Percentiles rank a stretch among this genome's conserved stretches.
Conservation (phyloP, 768 basidiomycete species). For the Austroboletus eburneus region DNA sequence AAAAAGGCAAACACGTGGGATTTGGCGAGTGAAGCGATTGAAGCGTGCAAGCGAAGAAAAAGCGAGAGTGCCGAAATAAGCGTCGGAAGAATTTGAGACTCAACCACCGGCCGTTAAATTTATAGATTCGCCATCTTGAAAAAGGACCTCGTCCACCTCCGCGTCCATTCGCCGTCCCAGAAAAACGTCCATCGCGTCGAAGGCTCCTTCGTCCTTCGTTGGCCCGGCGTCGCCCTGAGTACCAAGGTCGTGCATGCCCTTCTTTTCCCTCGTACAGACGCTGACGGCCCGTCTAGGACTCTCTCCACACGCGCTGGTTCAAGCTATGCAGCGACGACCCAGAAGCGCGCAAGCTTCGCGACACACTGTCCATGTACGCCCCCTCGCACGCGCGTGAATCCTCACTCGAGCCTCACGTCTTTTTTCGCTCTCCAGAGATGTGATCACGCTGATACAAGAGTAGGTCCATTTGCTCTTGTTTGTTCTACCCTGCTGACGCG, state of each 20-base stretch:
- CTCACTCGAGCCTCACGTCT: too few relatives aligned
- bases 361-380: constrained; percentile 28
- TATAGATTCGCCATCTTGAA: constrained; percentile 25
- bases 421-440: constrained; percentile 8
- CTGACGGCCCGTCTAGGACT: constrained; percentile 10
- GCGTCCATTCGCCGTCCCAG: constrained; percentile 27
- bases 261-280: not conserved
- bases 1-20: too few relatives aligned
- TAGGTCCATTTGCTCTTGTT: constrained; percentile 8
- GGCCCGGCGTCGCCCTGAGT: constrained; percentile 14
- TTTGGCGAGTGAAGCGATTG: too few relatives aligned
- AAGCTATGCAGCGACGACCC: constrained; percentile 22
- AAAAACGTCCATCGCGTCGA: constrained; percentile 22
- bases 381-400: too few relatives aligned
- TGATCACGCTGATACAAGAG: constrained; percentile 24
- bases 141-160: constrained; percentile 27
- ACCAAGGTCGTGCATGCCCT: constrained; percentile 14
- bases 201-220: constrained; percentile 24
- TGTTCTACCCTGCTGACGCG: constrained; percentile 9
- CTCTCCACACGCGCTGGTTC: constrained; percentile 24
- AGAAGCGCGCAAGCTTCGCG: constrained; percentile 20
- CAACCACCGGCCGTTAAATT: too few relatives aligned
- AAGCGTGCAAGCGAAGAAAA: too few relatives aligned
- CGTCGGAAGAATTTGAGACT: too few relatives aligned
- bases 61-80: too few relatives aligned